Evolutionary conservation across 1,284 basidiomycete species (phyloP).

Genomic region (Polyporus tsugae): DNA sequence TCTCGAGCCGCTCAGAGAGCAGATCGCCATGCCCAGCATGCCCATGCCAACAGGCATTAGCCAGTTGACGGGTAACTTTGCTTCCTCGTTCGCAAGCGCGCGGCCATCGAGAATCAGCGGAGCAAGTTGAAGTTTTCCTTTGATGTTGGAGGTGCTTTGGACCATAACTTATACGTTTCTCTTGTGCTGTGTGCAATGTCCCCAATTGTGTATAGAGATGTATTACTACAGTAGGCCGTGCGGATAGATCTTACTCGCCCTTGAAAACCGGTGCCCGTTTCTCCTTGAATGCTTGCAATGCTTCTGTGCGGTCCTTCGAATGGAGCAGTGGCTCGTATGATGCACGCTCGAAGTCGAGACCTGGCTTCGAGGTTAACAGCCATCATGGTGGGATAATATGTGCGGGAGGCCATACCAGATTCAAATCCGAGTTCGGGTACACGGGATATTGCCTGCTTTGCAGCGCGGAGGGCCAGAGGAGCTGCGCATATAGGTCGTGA

Average conservation of each 20-base stretch:
- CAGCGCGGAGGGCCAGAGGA: constrained; percentile 88
- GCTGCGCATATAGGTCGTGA: constrained; percentile 54
- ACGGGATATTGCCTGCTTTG: constrained; percentile 88
- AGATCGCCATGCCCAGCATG: constrained; percentile 55
- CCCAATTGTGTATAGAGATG: constrained; percentile 17
- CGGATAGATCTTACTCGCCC: constrained; percentile 67
- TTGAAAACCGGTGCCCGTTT: constrained; percentile 86
- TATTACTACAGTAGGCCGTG: constrained; percentile 18
- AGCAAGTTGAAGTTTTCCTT: constrained; percentile 11
- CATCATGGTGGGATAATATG: neutral
- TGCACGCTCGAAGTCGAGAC: constrained; percentile 88
- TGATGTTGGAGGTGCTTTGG: constrained; percentile 3
- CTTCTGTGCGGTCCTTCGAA: constrained; percentile 85
- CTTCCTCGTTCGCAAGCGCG: constrained; percentile 30
- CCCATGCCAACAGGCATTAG: constrained; percentile 47
- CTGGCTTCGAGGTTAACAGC: constrained; percentile 44
- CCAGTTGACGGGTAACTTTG: constrained; percentile 26
- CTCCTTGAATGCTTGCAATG: constrained; percentile 88
- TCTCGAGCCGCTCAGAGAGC: constrained; percentile 67
- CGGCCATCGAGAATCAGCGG: constrained; percentile 29
- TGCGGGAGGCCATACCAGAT: constrained; percentile 57
- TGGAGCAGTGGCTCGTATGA: constrained; percentile 88
- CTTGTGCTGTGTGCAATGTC: neutral
- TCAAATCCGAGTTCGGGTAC: constrained; percentile 83
- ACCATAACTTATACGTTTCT: constrained; percentile 26